Conservation (phyloP, 768 basidiomycete species). For the Asterophora lycoperdoides region DNA sequence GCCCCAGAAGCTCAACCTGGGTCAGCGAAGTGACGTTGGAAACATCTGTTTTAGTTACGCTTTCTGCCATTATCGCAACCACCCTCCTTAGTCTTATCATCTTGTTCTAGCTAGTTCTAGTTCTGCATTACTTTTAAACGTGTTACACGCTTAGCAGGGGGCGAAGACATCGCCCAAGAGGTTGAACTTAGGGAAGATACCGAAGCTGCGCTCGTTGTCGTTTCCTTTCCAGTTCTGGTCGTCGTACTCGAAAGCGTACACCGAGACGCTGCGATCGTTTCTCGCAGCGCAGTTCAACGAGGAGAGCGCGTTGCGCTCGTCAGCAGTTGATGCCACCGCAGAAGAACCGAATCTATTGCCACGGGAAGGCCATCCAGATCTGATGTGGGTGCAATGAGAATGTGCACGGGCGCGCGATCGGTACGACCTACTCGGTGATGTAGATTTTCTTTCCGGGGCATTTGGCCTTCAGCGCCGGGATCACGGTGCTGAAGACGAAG, state of each 20-base stretch:
- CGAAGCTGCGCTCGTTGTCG: conserved; percentile 37
- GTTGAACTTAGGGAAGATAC: conserved; percentile 31
- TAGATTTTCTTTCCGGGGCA: conserved; percentile 35
- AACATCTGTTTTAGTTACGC: neutral
- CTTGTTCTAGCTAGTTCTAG: neutral
- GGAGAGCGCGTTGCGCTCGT: conserved; percentile 30
- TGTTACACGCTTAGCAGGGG: conserved; percentile 13
- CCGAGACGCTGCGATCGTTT: conserved; percentile 26
- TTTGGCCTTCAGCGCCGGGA: conserved; percentile 30
- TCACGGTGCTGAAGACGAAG: conserved; percentile 36
- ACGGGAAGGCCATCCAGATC: conserved; percentile 40
- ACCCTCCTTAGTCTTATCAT: too few species aligned
- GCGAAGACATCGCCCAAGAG: conserved; percentile 23
- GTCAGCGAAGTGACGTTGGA: neutral
- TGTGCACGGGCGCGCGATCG: neutral
- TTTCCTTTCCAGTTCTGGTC: conserved; percentile 35
- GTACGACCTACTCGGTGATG: conserved; percentile 31
- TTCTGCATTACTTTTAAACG: neutral
- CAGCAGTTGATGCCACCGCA: conserved; percentile 27
- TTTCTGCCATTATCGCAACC: too few species aligned
- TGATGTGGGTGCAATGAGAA: conserved; percentile 5
- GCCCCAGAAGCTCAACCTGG: neutral
- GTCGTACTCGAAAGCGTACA: conserved; percentile 37
- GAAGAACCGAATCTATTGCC: conserved; percentile 24
- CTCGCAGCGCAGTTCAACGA: conserved; percentile 34